phyloP scores from a whole-genome alignment of 2,329 filamentous ascomycete species.

The Xylaria multiplex region DNA sequence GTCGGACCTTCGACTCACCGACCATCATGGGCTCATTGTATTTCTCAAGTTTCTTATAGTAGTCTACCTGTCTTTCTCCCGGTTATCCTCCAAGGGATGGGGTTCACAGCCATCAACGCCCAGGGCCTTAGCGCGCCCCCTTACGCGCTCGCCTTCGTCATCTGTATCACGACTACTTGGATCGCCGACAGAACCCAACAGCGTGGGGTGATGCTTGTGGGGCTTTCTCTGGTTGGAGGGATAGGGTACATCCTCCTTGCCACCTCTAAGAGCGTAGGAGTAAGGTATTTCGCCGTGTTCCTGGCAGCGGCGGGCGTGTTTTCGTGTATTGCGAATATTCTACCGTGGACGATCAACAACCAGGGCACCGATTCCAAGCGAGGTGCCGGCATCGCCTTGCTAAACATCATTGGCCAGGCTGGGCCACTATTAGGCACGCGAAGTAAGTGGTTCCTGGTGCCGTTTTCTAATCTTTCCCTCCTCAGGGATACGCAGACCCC shows the following conservation, averaged over 20 bases:
- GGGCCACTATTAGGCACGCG: constrained; percentile 72
- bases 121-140: constrained; percentile 79
- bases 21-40: constrained; percentile 56
- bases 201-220: constrained; percentile 68
- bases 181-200: constrained; percentile 73
- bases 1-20: constrained; percentile 57
- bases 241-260: constrained; percentile 74
- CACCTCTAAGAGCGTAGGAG: constrained; percentile 55
- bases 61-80: constrained; percentile 73
- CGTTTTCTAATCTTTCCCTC: background rate
- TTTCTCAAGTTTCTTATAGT: constrained; percentile 70
- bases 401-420: constrained; percentile 69
- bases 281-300: constrained; percentile 56
- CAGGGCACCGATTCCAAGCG: constrained; percentile 73
- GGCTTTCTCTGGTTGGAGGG: constrained; percentile 66
- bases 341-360: constrained; percentile 75
- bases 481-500: background rate
- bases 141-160: constrained; percentile 73
- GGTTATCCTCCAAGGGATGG: constrained; percentile 72
- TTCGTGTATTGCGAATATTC: constrained; percentile 72
- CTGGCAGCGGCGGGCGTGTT: constrained; percentile 71
- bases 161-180: constrained; percentile 69
- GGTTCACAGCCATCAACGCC: constrained; percentile 72
- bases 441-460: constrained; percentile 16
- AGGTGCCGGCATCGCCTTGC: constrained; percentile 69